Evolutionary conservation across 192 early-diverging fungal species (phyloP), one percentile per base, ranked within the genome.

Genomic region (Chytriomyces sp.): DNA sequence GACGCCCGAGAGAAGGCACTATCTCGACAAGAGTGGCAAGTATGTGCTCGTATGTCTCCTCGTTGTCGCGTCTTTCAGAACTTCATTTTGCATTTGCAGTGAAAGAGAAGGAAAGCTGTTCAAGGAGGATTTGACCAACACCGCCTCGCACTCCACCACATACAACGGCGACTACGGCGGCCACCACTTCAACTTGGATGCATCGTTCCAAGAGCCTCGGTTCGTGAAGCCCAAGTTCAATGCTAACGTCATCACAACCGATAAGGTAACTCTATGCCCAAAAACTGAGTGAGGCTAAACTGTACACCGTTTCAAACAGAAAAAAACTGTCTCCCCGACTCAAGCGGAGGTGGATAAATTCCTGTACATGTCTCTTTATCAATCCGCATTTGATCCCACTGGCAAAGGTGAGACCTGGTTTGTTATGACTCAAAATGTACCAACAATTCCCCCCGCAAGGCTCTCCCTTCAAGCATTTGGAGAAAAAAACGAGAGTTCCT

Each of bases 71-170:
- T 48, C 23, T 57, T 57, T 57, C 16, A 20, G 53, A n/a, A 5
- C 53, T 57, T 57, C 5, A 57, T 57, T 57, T 20, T 57, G 53
- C 18, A 45, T 23, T 26, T 11, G 13, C 43, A 82, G 81, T 35
- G 78, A 82, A 65, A 69, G 77, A 7, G 67, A 82, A 65, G 7
- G 53, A 13, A 80, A 76, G 46, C 76, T 80, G 65, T 59, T 82
- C 9, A 80, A 65, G 43, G 65, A 77, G 59, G 77, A 79, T 75
- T 50, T 82, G 45, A 49, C 71, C 2, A 8, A 47, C n/a, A 7
- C 44, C 18, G 61, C 45, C 43, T 63, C 45, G 60, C 69, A 75
- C 7, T 62, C 62, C 7, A 77, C 81, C 5, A 80, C 81, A 28
- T 82, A 82, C 64, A 50, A 18, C 10, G 70, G 49, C 16, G 76